A percentile compares a stretch with the other conserved stretches of the same genome.
These are phyloP conservation scores for Phylloboletellus chloephorus DNA, from an alignment of 1,284 basidiomycete genomes.

Conservation along the genomic window DNA sequence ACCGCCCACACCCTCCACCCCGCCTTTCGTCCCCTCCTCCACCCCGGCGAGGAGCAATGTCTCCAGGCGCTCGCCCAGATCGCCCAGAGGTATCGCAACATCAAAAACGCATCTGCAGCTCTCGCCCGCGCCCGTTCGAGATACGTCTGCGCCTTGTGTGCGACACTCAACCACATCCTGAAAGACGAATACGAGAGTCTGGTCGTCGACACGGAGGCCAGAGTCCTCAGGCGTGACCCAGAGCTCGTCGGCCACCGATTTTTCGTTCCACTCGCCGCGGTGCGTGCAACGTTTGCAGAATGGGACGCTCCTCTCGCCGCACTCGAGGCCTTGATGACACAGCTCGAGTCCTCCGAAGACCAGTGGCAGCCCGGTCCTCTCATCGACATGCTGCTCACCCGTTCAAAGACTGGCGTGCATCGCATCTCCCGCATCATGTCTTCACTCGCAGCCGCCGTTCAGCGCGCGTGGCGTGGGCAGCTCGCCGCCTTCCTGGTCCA, in stretches of 20 bases:
- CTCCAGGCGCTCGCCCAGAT: constrained; percentile 69
- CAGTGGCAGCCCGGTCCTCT: constrained; percentile 69
- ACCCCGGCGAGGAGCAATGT: constrained; percentile 81
- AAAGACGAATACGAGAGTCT: constrained; percentile 76
- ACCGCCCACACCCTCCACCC: constrained; percentile 54
- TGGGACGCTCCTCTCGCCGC: constrained; percentile 81
- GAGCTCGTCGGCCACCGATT: constrained; percentile 67
- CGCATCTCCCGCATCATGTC: constrained; percentile 66
- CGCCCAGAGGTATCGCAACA: constrained; percentile 65
- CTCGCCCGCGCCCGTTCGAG: constrained; percentile 61
- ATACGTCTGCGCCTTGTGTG: constrained; percentile 72
- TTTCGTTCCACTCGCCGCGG: constrained; percentile 76
- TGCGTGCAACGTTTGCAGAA: constrained; percentile 74
- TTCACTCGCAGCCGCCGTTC: constrained; percentile 64
- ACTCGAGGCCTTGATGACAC: constrained; percentile 56
- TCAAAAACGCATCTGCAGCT: constrained; percentile 50
- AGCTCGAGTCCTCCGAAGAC: constrained; percentile 48
- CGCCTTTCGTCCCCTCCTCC: constrained; percentile 65
- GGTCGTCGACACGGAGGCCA: constrained; percentile 76
- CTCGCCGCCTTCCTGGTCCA: constrained; percentile 75
- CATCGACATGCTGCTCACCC: constrained; percentile 67
- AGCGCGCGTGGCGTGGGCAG: constrained; percentile 74
- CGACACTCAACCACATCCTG: constrained; percentile 66
- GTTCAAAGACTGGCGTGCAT: constrained; percentile 71
- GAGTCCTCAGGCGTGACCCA: constrained; percentile 65